Base-by-base conservation (phyloP, 345 rosid species). In the Abelmoschus esculentus region DNA sequence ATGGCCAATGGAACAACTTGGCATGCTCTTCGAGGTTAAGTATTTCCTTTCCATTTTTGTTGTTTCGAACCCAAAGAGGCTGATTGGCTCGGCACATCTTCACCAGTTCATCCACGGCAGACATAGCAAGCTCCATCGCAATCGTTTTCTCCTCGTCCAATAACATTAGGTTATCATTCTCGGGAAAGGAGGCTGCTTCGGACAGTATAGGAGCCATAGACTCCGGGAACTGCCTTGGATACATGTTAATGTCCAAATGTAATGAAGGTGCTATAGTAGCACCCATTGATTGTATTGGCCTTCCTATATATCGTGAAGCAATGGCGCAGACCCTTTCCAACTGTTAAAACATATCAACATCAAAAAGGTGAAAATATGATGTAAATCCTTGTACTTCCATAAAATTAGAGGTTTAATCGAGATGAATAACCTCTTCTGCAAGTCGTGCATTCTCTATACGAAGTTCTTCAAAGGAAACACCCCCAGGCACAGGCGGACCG, bases 371-470 rank as follows among this genome's bases (percentile, higher is more conserved):
- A 38, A 38, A 38, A 38, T 38, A 38, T 38, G 42, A 7, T 38
- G 42, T 9, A 38, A 38, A 38, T 38, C 42, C 42, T 38, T 38
- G 10, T 38, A 2, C 42, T 38, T 38, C 7, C 42, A 38, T 38
- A 38, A 38, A 7, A 7, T 38, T 38, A 38, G 42, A 38, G 42
- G 42, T 38, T 38, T 38, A 38, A 38, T 38, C 42, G 42, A 7
- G 42, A 38, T 38, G 42, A 38, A 36, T 66, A 54, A 90, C 98
- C 96, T 91, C 95, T 63, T 93, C 96, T 72, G 90, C 85, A 66
- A 91, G 96, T 11, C 93, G 80, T 10, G 91, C 90, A 78, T 93
- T 91, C 72, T 93, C 98, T 0, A 89, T 79, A 34, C 88, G 96
- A 74, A 91, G 79, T 15, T 93, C 96, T 52, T 91, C 91, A 42